These are phyloP conservation scores for Coemansia sp. DNA, from an alignment of 192 early-diverging fungal species.

Conservation along the genomic window DNA sequence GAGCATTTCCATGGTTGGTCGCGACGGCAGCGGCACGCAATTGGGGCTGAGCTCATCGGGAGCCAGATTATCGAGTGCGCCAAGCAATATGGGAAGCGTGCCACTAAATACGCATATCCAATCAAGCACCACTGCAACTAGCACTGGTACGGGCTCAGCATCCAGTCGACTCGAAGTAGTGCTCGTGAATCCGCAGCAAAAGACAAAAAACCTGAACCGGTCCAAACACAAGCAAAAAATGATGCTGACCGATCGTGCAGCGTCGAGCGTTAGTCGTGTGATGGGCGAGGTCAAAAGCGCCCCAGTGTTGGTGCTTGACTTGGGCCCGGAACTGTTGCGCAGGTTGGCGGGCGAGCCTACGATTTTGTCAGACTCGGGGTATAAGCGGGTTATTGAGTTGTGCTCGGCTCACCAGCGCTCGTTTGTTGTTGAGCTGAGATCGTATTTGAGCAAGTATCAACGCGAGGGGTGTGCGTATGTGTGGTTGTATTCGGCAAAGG, in stretches of 20 bases:
- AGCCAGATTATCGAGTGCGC: no score
- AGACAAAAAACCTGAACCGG: slow-evolving; percentile 34
- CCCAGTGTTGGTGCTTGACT: slow-evolving; percentile 66
- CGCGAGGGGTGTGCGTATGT: slow-evolving; percentile 55
- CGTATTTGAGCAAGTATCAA: slow-evolving; percentile 34
- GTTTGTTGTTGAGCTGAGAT: slow-evolving; percentile 56
- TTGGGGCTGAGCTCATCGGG: no score
- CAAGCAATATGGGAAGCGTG: no score
- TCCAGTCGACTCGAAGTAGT: slow-evolving; percentile 32
- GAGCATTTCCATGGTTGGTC: slow-evolving; percentile 6
- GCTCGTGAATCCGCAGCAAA: slow-evolving; percentile 35
- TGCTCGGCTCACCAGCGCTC: slow-evolving; percentile 58
- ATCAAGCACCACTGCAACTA: not conserved
- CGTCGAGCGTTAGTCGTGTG: slow-evolving; percentile 57
- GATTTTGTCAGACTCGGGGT: slow-evolving; percentile 64
- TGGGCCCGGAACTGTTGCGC: slow-evolving; percentile 60
- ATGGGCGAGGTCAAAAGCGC: slow-evolving; percentile 57
- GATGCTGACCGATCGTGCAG: slow-evolving; percentile 51
- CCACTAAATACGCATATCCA: no score
- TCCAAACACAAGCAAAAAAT: slow-evolving; percentile 37
- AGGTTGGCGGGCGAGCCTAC: slow-evolving; percentile 58
- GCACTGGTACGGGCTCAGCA: not conserved
- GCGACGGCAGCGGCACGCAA: slow-evolving; percentile 1
- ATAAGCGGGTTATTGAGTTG: slow-evolving; percentile 58
- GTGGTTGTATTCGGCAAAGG: slow-evolving; percentile 73